Base-by-base conservation (phyloP, 2,329 filamentous ascomycete genomes). In the Zarea fungicola region DNA sequence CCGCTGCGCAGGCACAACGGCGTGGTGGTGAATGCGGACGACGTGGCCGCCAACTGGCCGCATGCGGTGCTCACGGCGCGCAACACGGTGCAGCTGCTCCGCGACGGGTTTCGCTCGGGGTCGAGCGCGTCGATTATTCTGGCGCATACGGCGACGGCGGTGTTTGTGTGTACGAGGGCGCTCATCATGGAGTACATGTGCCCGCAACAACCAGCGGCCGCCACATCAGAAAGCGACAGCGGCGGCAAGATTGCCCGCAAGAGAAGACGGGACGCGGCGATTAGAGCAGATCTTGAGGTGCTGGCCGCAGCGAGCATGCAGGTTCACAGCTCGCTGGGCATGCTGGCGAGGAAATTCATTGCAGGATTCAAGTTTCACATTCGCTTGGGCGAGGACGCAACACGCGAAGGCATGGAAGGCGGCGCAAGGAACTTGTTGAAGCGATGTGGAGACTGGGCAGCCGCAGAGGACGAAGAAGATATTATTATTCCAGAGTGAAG, bases 31-130 rank as follows among this genome's bases (percentile, higher is more conserved):
- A 32, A 28, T 0, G 48, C 32, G 9, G 50, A 42, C 8, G 52
- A 56, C 9, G 36, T 53, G 21, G 46, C 52, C 0, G 49, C 51
- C 8, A 50, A 60, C 25, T 61, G 59, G 59, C 56, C 58, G 4
- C 56, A 56, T 11, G 60, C 58, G 31, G 51, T 60, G 13, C 51
- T 52, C 9, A 49, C 57, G 2, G 58, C 56, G 16, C 57, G 57
- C 5, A 43, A 40, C 13, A 48, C 48, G 2, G 53, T 55, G 3
- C 31, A 54, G 6, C 37, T 54, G 16, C 52, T 60, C 10, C 55
- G 56, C 10, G 56, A 59, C 14, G 54, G 53, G 18, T 47, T 48
- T 9, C 49, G 56, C 3, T 43, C 52, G 14, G 28, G 26, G 22
- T 51, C 54, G 3, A 45, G 49, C 2, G 46, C 53, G 5, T 48